Evolutionary conservation across 2,329 filamentous ascomycete species (phyloP).

Genomic region (Truncatella angustata): DNA sequence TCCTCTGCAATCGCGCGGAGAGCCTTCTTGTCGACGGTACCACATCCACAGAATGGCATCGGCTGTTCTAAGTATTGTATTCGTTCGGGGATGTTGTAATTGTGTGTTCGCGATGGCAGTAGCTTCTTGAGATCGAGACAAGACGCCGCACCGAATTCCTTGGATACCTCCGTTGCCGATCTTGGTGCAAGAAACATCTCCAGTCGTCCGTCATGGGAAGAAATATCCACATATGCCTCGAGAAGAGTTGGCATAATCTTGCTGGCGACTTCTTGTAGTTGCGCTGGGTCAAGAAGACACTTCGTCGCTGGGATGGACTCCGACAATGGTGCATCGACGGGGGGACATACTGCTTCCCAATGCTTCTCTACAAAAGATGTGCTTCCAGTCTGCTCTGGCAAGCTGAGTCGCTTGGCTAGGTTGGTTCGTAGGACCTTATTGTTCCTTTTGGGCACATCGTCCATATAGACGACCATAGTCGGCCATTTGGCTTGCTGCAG

Average conservation of each 20-base stretch:
- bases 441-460: conserved; percentile 52
- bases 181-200: conserved; percentile 9
- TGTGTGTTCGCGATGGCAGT: conserved; percentile 19
- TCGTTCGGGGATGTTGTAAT: conserved; percentile 22
- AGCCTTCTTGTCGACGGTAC: neutral
- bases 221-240: conserved; percentile 9
- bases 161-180: neutral
- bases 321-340: conserved; percentile 43
- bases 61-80: conserved; percentile 9
- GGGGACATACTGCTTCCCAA: conserved; percentile 48
- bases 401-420: conserved; percentile 44
- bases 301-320: conserved; percentile 34
- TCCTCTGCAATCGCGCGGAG: conserved; percentile 4
- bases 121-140: conserved; percentile 7
- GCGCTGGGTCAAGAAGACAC: conserved; percentile 30
- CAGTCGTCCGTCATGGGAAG: neutral
- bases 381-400: conserved; percentile 43
- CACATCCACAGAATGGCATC: conserved; percentile 1
- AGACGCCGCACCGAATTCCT: neutral
- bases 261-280: conserved; percentile 17
- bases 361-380: conserved; percentile 44
- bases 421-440: conserved; percentile 57
- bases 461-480: conserved; percentile 51
- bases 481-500: conserved; percentile 55
- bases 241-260: conserved; percentile 3